Evolutionary conservation across 163 green algal species (phyloP), one percentile per base, ranked within the genome.

Genomic region (Chloromonas sp.): DNA sequence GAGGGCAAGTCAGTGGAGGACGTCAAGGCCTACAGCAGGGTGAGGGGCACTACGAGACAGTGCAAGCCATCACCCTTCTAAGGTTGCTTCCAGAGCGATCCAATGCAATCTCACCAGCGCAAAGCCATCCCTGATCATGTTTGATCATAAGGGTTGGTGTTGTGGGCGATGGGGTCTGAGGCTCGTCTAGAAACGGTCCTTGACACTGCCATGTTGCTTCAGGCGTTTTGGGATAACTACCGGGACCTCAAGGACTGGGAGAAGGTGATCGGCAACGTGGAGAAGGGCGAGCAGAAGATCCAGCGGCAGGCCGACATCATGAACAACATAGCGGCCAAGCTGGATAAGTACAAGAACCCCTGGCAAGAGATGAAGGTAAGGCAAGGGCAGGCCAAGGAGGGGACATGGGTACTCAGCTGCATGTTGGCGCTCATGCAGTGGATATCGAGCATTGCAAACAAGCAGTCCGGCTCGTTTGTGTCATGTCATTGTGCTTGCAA

Each of bases 1-100:
- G 97, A 99, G 84, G 95, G 95, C 85, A 99, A 99, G 92, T 97
- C 89, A 2, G 90, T 97, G 86, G 93, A 96, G 36, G 97, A 99
- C 88, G 95, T 98, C 36, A 70, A 11, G 78, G 58, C 36, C 60
- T 96, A 94, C 87, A 86, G 82, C 71, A 89, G 93, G 81, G 92
- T 95, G 71, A 1, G 82, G 5, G 36, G 36, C 36, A 36, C 36
- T 36, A 36, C 36, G 36, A 36, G 36, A 36, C 36, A 36, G 36
- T 36, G 36, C 36, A 36, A 36, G 36, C 36, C 36, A 36, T 36
- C 36, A 36, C 36, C 36, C 36, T 36, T 36, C 36, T 36, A 36
- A 36, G 36, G 36, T 36, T 36, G 36, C 36, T 36, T 36, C 36
- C 36, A 36, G 36, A 36, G 36, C 36, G 36, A 36, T 36, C 36